Base-by-base conservation (phyloP, 2,329 filamentous ascomycete genomes). In the Allantophomopsis lycopodina region DNA sequence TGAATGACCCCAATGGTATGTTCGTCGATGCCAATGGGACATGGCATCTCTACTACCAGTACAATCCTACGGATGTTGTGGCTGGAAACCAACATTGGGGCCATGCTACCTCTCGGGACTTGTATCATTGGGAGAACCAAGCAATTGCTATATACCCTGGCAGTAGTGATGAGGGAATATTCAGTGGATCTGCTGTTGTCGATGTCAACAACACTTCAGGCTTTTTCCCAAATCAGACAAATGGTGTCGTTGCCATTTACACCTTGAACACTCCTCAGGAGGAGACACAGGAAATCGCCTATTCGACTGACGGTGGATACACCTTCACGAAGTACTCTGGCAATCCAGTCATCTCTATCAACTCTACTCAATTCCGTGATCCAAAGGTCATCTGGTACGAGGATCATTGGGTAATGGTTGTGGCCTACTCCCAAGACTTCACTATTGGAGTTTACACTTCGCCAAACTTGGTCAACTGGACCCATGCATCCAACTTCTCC, bases 41-140 rank as follows among this genome's bases (percentile, higher is more conserved):
- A 0, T 79, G 70, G 55, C 76, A 79, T 49, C 48, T 77, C 1
- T 79, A 79, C 55, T 80, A 79, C 47, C 76, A 79, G 48, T 73
- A 67, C 47, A 68, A 69, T 38, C 65, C 67, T 2, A 59, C 59
- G 0, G 64, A 50, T 3, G 54, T 58, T 8, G 60, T 66, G 1
- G 67, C 57, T 5, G 71, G 70, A 1, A 71, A 74, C 41, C 66
- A 76, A 48, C 73, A 78, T 46, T 79, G 75, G 76, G 75, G 76
- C 12, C 75, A 79, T 48, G 73, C 73, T 3, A 78, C 73, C 2
- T 73, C 67, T 31, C 49, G 55, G 10, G 74, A 80, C 46, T 56
- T 79, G 2, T 77, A 73, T 48, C 66, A 70, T 42, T 81, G 76
- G 75, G 60, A 58, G 1, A 77, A 79, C 45, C 73, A 78, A 47